Evolutionary conservation across 2,329 filamentous ascomycete genomes (phyloP), one percentile per base, ranked within the genome.

Genomic region (Westerdykella aurantiaca): DNA sequence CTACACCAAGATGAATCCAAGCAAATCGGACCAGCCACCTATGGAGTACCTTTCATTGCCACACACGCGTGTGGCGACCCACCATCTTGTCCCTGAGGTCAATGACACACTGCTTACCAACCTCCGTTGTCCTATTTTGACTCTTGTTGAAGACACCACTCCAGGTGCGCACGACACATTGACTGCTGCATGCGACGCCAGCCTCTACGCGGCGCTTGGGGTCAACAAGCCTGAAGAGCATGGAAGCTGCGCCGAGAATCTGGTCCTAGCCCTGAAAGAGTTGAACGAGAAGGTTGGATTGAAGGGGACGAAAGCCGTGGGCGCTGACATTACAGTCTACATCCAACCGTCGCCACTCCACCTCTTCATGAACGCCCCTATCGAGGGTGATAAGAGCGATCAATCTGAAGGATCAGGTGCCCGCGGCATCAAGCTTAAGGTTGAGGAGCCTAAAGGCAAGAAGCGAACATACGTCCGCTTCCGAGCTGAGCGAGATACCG

Each of bases 41-140:
- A 73, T 73, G 70, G 71, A 74, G 46, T 74, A 69, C 52, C 64
- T 75, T 43, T 71, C 67, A 25, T 69, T 74, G 44, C 61, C 69
- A 2, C 72, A 74, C 52, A 69, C 70, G 0, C 68, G 70, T 31
- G 61, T 70, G 5, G 55, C 65, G 1, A 69, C 67, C 1, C 56
- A 69, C 25, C 70, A 70, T 41, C 58, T 74, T 42, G 54, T 63
- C 3, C 72, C 71, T 0, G 60, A 64, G 44, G 60, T 70, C 45
- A 55, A 69, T 45, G 70, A 73, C 46, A 66, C 61, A 0, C 60
- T 74, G 2, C 58, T 73, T 21, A 69, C 69, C 11, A 75, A 75
- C 49, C 56, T 73, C 1, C 69, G 72, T 46, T 64, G 69, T 31
- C 71, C 71, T 6, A 69, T 75, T 47, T 54, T 75, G 37, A 74